Evolutionary conservation across 352 stramenopile genomes (phyloP).

Genomic region (Elongisporangium anandrum): DNA sequence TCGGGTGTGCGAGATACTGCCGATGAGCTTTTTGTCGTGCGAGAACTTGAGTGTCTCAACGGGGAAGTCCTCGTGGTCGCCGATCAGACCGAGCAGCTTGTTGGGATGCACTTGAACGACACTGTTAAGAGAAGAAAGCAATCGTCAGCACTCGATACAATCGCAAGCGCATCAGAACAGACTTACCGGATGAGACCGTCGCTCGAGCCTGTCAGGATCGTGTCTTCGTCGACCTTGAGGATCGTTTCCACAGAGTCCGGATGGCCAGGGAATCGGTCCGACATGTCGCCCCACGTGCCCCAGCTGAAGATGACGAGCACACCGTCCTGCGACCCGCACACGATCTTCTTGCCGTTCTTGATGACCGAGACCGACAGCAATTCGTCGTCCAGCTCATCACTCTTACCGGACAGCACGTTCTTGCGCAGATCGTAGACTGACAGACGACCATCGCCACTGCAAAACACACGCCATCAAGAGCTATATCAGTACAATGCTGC

Average conservation of each 20-base stretch:
- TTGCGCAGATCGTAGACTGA: slow-evolving; percentile 90
- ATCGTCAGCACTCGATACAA: slow-evolving; percentile 5
- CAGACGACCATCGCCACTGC: slow-evolving; percentile 87
- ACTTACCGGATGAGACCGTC: slow-evolving; percentile 92
- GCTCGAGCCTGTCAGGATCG: slow-evolving; percentile 93
- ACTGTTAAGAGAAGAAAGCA: slow-evolving; percentile 15
- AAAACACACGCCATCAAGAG: background rate
- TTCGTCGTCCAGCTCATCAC: slow-evolving; percentile 82
- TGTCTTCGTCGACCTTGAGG: slow-evolving; percentile 97
- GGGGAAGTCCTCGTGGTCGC: slow-evolving; percentile 94
- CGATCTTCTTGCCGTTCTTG: slow-evolving; percentile 91
- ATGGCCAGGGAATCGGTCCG: slow-evolving; percentile 93
- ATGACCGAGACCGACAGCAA: slow-evolving; percentile 69
- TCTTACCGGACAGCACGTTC: slow-evolving; percentile 74
- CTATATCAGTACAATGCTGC: background rate
- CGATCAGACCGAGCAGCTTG: slow-evolving; percentile 95
- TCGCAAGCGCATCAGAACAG: background rate
- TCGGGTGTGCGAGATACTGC: slow-evolving; percentile 92
- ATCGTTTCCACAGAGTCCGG: slow-evolving; percentile 93
- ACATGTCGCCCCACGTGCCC: slow-evolving; percentile 95
- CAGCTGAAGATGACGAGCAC: slow-evolving; percentile 95
- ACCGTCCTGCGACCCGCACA: slow-evolving; percentile 94
- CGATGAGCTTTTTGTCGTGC: slow-evolving; percentile 87
- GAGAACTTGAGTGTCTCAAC: slow-evolving; percentile 91
- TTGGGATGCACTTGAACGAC: slow-evolving; percentile 95